Conservation (phyloP, 768 basidiomycete species). For the Pisolithus albus region DNA sequence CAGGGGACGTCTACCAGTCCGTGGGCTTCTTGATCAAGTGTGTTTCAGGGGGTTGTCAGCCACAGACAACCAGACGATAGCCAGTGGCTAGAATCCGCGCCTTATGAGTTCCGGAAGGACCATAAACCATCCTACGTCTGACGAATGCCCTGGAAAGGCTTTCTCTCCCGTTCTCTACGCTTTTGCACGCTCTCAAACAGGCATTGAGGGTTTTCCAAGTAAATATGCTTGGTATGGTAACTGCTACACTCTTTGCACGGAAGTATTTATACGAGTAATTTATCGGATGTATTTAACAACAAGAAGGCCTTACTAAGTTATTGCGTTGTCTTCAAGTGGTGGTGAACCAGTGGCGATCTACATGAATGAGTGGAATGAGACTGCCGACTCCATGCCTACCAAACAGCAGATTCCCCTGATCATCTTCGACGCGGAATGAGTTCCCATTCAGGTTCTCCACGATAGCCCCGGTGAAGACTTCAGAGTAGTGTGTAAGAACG, state of each 20-base stretch:
- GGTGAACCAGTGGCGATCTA: too few species aligned
- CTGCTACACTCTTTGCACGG: too few species aligned
- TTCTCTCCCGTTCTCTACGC: not conserved
- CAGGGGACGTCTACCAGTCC: constrained; percentile 19
- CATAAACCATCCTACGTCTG: not conserved
- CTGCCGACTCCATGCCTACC: constrained; percentile 7
- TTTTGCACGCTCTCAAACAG: too few species aligned
- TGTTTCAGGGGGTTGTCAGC: constrained; percentile 11
- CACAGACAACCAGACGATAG: not conserved
- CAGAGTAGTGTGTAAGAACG: too few species aligned
- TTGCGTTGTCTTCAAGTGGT: too few species aligned
- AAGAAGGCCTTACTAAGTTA: too few species aligned
- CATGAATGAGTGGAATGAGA: too few species aligned
- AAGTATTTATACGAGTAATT: too few species aligned
- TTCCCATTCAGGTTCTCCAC: not conserved
- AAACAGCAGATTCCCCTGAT: constrained; percentile 11
- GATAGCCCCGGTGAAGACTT: not conserved
- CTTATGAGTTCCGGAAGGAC: constrained; percentile 11
- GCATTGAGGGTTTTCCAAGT: too few species aligned
- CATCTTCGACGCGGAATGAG: constrained; percentile 17
- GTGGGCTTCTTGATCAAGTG: constrained; percentile 17
- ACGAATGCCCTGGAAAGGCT: not conserved
- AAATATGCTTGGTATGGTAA: too few species aligned
- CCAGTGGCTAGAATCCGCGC: constrained; percentile 6
- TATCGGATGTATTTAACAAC: too few species aligned